Evolutionary conservation across 148 eudicot species (phyloP).

Genomic region (Rheum nobile): DNA sequence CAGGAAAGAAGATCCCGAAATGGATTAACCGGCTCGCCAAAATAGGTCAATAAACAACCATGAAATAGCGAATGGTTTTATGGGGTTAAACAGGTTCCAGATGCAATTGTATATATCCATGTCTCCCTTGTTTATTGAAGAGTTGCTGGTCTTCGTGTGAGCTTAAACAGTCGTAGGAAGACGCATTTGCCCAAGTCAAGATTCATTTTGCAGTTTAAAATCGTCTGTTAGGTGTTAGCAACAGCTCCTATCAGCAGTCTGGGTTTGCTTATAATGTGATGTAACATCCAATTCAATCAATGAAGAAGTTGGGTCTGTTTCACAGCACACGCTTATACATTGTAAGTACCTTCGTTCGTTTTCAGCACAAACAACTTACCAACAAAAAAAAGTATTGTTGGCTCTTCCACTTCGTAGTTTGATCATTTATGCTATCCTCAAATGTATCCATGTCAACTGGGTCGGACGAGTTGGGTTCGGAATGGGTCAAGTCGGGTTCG

Average conservation of each 20-base stretch:
- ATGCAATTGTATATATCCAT: slow-evolving; percentile 63
- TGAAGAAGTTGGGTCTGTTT: neutral
- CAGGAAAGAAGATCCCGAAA: slow-evolving; percentile 63
- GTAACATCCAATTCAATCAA: slow-evolving; percentile 6
- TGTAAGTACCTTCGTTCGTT: no score
- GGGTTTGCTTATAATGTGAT: neutral
- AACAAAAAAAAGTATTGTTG: no score
- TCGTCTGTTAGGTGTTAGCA: neutral
- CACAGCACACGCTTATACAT: no score
- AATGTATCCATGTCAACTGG: neutral
- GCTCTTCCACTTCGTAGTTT: neutral
- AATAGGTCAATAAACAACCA: slow-evolving; percentile 33
- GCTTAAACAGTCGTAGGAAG: slow-evolving; percentile 25
- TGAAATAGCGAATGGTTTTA: neutral
- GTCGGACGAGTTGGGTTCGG: no score
- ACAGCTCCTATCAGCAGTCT: neutral
- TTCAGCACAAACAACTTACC: no score
- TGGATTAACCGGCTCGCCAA: slow-evolving; percentile 93
- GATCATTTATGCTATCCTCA: neutral
- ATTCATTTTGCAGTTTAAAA: neutral
- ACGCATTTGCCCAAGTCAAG: neutral
- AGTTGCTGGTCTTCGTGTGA: slow-evolving; percentile 61
- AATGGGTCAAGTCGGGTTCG: no score
- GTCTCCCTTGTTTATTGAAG: slow-evolving; percentile 68
- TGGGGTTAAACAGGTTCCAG: slow-evolving; percentile 38